A percentile compares a stretch with the other conserved stretches of the same genome.
Conservation (phyloP, 352 stramenopile genomes). For the Phytophthora pluvialis region DNA sequence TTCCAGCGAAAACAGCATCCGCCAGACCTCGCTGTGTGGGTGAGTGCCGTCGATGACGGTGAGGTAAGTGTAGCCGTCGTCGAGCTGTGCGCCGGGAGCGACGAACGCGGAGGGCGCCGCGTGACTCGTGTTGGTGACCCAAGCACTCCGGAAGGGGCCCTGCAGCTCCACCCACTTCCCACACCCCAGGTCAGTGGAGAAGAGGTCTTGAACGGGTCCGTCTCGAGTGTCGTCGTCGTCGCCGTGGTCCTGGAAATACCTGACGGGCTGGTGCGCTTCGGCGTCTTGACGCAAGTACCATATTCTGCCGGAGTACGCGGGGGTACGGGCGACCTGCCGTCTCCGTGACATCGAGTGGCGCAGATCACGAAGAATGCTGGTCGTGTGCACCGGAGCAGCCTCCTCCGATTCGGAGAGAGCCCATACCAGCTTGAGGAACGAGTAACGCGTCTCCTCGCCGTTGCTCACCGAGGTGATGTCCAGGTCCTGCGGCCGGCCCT, state of each 20-base stretch:
- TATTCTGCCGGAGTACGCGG: slow-evolving; percentile 43
- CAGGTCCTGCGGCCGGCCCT: slow-evolving; percentile 54
- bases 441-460: slow-evolving; percentile 49
- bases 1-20: slow-evolving; percentile 57
- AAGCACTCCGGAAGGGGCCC: slow-evolving; percentile 58
- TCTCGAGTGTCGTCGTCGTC: slow-evolving; percentile 1
- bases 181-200: slow-evolving; percentile 20
- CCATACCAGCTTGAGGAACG: slow-evolving; percentile 78
- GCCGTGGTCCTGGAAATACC: slow-evolving; percentile 42
- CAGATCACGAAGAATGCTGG: slow-evolving; percentile 50
- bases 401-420: slow-evolving; percentile 61
- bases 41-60: slow-evolving; percentile 45
- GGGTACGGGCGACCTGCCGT: slow-evolving; percentile 43
- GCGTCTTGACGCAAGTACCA: slow-evolving; percentile 32
- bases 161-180: slow-evolving; percentile 56
- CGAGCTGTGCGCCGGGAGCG: slow-evolving; percentile 48
- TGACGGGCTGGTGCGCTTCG: slow-evolving; percentile 16
- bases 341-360: slow-evolving; percentile 58
- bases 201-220: slow-evolving; percentile 26
- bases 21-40: slow-evolving; percentile 40
- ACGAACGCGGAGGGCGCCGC: slow-evolving; percentile 50
- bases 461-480: slow-evolving; percentile 62
- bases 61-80: slow-evolving; percentile 74
- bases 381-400: slow-evolving; percentile 52
- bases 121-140: slow-evolving; percentile 68